A percentile compares a stretch with the other conserved stretches of the same genome.
Conservation (phyloP, 129 eudicot genomes). For the Arctium minus region DNA sequence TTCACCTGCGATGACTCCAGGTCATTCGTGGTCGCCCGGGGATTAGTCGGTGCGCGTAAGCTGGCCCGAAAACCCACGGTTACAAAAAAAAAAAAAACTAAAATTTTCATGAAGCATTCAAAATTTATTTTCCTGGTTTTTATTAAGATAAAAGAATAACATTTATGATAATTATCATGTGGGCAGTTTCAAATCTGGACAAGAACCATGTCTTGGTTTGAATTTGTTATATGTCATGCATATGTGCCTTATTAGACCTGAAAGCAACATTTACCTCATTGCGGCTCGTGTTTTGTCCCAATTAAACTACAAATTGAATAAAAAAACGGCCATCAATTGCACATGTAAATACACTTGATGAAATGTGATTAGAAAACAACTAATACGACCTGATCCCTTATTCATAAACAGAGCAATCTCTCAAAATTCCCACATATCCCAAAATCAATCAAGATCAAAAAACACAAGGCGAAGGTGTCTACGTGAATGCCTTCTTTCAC, state of each 20-base stretch:
- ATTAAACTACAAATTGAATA: background rate
- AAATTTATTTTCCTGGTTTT: background rate
- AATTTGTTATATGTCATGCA: background rate
- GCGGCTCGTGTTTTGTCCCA: conserved; percentile 4
- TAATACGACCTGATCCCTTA: too few relatives aligned
- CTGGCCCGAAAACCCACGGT: too few relatives aligned
- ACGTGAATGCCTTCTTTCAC: background rate
- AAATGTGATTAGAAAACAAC: background rate
- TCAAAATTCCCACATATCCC: background rate
- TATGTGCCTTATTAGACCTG: background rate
- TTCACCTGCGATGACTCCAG: too few relatives aligned
- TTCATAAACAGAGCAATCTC: background rate
- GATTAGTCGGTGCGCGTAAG: too few relatives aligned
- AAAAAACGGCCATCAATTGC: background rate
- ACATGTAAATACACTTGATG: background rate
- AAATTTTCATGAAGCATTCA: too few relatives aligned
- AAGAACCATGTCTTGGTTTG: background rate
- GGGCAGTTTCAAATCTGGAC: background rate
- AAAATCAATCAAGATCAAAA: background rate
- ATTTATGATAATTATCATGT: background rate
- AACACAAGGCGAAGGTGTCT: background rate
- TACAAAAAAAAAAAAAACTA: too few relatives aligned
- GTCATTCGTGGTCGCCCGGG: too few relatives aligned
- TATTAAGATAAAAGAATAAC: background rate
- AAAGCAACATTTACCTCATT: background rate